These are phyloP conservation scores for Rhizopogon roseolus DNA, from an alignment of 768 basidiomycete genomes.

Conservation along the genomic window DNA sequence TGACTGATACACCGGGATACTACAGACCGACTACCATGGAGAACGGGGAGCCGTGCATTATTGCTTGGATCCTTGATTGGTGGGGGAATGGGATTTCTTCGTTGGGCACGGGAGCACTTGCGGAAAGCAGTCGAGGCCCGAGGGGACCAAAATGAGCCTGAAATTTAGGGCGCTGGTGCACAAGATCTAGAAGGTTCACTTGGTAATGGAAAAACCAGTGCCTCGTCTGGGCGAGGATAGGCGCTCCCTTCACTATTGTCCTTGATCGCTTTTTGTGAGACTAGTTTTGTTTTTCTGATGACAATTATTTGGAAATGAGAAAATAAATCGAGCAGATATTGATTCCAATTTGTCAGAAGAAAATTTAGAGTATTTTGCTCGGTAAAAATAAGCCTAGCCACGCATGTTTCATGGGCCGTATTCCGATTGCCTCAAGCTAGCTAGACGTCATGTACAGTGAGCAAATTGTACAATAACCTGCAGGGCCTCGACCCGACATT, in stretches of 20 bases:
- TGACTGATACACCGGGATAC: background rate
- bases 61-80: conserved; percentile 59
- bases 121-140: conserved; percentile 14
- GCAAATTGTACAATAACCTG: background rate
- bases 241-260: background rate
- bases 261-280: background rate
- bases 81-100: conserved; percentile 42
- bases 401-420: background rate
- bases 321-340: background rate
- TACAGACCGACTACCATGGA: conserved; percentile 57
- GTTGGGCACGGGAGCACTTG: conserved; percentile 31
- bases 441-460: conserved; percentile 2
- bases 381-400: background rate
- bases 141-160: conserved; percentile 1
- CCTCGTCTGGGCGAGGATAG: background rate
- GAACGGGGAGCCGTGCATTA: conserved; percentile 40
- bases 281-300: background rate
- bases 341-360: background rate
- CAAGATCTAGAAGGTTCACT: background rate
- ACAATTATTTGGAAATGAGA: background rate
- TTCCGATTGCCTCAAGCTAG: background rate
- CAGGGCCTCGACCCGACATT: background rate
- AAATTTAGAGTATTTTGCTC: background rate
- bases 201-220: background rate
- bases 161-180: background rate